Base-by-base conservation (phyloP, 208 protist species). In the Wallacemonas sp. region DNA sequence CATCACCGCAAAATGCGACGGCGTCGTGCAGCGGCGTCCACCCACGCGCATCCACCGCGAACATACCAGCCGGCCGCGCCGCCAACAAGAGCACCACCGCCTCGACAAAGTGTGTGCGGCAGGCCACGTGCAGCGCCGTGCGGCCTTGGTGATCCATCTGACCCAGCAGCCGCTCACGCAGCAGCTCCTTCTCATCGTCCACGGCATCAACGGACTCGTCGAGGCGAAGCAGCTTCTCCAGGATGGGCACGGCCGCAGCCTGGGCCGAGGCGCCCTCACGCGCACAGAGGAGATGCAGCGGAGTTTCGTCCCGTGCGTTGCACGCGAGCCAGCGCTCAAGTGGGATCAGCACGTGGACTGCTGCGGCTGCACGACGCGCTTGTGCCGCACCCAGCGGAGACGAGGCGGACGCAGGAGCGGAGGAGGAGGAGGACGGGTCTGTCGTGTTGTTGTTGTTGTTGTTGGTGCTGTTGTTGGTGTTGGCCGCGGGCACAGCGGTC, bases 271-370 rank as follows among this genome's bases (percentile, higher is more conserved):
- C 63, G 5, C 74, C 74, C n/a, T 46, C 52, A 19, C 81, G 80
- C 23, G 68, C 46, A 56, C 83, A 93, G 11, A 93, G 44, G 26
- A 85, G 29, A 70, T 94, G 87, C 58, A 94, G 71, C 19, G 82
- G 77, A 0, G 77, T 89, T 17, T 72, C 70, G 2, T 70, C 78
- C 0, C 70, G 34, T 30, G 66, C 56, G 65, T 94, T 81, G 12
- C 77, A 72, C 56, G 80, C 32, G n/a, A 88, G 23, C 54, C 87
- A 72, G 56, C 63, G 54, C 38, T 70, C 38, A 54, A 71, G 46
- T 26, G 62, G 57, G 21, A 55, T 11, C 21, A 55, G 17, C 21
- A 14, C 6, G 16, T 16, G 5, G 9, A 4, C 47, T 26, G 43
- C 11, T 5, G 41, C n/a, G 19, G 24, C 32, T n/a, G n/a, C n/a